Evolutionary conservation across 176 grass and related monocot species (phyloP).

Genomic region (Guadua angustifolia): DNA sequence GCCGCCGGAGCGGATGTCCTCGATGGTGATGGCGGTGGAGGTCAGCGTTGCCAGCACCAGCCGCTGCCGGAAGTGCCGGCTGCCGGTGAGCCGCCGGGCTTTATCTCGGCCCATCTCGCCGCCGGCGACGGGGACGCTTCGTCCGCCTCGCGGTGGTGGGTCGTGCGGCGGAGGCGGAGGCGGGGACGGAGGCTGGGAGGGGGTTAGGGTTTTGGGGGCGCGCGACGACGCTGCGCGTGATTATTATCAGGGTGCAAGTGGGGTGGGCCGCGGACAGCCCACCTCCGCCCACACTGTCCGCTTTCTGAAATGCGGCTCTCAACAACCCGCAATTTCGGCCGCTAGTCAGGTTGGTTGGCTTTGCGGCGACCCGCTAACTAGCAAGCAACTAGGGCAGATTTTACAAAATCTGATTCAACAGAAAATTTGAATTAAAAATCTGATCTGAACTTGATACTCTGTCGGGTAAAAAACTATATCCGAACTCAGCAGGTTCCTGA

Average conservation of each 20-base stretch:
- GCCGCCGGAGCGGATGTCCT: constrained; percentile 72
- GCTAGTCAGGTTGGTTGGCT: too few species aligned
- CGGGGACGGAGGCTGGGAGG: neutral
- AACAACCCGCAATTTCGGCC: too few species aligned
- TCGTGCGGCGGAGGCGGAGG: neutral
- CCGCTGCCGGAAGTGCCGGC: constrained; percentile 74
- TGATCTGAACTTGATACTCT: too few species aligned
- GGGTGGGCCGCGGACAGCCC: too few species aligned
- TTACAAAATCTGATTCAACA: too few species aligned
- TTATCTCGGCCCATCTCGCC: constrained; percentile 47
- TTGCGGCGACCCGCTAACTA: too few species aligned
- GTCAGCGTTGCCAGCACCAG: constrained; percentile 78
- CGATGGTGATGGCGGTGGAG: constrained; percentile 62
- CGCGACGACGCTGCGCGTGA: neutral
- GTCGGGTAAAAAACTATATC: too few species aligned
- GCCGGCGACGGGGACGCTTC: neutral
- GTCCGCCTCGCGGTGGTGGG: neutral
- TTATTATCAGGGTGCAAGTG: neutral
- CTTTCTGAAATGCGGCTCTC: too few species aligned
- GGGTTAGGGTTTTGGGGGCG: constrained; percentile 47
- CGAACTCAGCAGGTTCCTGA: too few species aligned
- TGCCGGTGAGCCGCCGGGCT: constrained; percentile 58
- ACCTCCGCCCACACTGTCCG: too few species aligned
- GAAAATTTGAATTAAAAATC: too few species aligned
- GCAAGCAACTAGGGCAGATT: too few species aligned